These are phyloP conservation scores for Cladosporium sphaerospermum DNA, from an alignment of 2,329 filamentous ascomycete genomes.

Conservation along the genomic window DNA sequence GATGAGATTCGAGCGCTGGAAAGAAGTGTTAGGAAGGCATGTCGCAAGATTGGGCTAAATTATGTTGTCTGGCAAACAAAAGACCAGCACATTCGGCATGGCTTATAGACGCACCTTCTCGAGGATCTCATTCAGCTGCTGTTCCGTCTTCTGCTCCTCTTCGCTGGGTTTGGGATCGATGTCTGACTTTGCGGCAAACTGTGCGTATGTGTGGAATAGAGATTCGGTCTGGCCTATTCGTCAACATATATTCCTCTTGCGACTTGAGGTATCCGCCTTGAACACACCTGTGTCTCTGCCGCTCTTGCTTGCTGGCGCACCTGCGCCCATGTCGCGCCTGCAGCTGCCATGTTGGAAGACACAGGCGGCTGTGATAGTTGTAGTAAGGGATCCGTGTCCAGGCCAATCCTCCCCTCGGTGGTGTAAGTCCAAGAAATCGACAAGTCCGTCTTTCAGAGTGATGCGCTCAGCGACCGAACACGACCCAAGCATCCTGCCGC, in stretches of 20 bases:
- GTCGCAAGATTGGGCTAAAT: too few species aligned
- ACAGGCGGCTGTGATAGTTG: conserved; percentile 35
- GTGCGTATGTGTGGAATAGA: conserved; percentile 78
- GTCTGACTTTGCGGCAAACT: conserved; percentile 74
- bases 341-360: conserved; percentile 32
- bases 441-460: conserved; percentile 9
- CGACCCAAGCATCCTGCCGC: neutral
- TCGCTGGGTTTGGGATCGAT: conserved; percentile 78
- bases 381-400: neutral
- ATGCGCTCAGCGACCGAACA: neutral
- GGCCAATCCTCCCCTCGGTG: neutral
- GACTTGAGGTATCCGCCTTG: neutral
- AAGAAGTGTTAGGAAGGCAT: conserved; percentile 11
- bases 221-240: conserved; percentile 63
- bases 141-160: conserved; percentile 74
- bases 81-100: neutral
- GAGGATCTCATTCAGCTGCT: conserved; percentile 75
- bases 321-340: conserved; percentile 69
- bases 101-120: conserved; percentile 57
- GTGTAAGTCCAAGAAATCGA: neutral
- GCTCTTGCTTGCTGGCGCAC: conserved; percentile 85
- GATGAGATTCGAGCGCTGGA: conserved; percentile 73
- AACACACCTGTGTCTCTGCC: conserved; percentile 76
- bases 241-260: conserved; percentile 15
- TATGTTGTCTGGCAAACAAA: conserved; percentile 13